Evolutionary conservation across 1,139 yeast genomes (phyloP).

Genomic region (Candida freyschussii): DNA sequence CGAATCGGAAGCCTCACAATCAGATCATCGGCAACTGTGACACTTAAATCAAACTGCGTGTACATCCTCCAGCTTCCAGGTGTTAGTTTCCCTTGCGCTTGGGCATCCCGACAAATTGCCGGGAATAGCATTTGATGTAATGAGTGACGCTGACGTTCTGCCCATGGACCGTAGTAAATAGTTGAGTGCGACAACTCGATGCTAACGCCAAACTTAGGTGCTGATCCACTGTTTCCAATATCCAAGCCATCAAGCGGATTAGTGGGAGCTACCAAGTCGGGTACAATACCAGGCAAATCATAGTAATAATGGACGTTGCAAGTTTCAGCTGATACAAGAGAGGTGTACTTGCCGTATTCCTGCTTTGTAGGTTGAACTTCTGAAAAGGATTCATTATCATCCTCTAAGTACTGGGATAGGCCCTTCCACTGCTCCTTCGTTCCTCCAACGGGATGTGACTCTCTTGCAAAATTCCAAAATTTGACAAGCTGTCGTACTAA

Average conservation of each 20-base stretch:
- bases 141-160: slow-evolving; percentile 74
- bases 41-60: slow-evolving; percentile 48
- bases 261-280: slow-evolving; percentile 31
- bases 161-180: slow-evolving; percentile 92
- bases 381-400: slow-evolving; percentile 20
- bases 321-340: slow-evolving; percentile 58
- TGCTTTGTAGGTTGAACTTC: slow-evolving; percentile 33
- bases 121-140: slow-evolving; percentile 71
- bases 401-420: slow-evolving; percentile 33
- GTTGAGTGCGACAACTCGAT: slow-evolving; percentile 58
- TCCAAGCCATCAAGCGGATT: slow-evolving; percentile 38
- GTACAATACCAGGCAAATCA: slow-evolving; percentile 67
- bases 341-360: slow-evolving; percentile 83
- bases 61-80: slow-evolving; percentile 53
- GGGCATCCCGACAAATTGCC: slow-evolving; percentile 51
- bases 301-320: slow-evolving; percentile 56
- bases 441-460: slow-evolving; percentile 2
- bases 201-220: slow-evolving; percentile 68
- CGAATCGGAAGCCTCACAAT: slow-evolving; percentile 78
- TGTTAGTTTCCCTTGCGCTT: slow-evolving; percentile 36
- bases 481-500: slow-evolving; percentile 2
- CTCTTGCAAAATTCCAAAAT: slow-evolving; percentile 14
- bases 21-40: slow-evolving; percentile 55
- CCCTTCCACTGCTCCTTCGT: slow-evolving; percentile 40
- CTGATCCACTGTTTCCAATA: slow-evolving; percentile 47